phyloP scores from a whole-genome alignment of 306 rosid species.

The Begonia peltatifolia region DNA sequence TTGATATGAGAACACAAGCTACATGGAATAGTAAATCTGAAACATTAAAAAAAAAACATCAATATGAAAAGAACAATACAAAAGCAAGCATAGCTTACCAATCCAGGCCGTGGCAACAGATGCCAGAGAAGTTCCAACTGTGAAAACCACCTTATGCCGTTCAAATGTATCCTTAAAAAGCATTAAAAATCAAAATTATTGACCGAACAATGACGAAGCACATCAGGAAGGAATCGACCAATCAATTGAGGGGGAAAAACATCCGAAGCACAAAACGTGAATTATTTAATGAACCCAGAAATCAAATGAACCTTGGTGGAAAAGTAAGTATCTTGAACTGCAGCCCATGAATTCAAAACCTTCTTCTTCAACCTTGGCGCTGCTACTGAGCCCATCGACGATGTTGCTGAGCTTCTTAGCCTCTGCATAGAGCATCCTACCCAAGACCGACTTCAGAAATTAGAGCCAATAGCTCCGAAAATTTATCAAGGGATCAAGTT shows the following conservation, averaged over 20 bases:
- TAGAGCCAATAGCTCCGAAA: background rate
- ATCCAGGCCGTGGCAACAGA: slow-evolving; percentile 78
- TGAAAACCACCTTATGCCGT: slow-evolving; percentile 68
- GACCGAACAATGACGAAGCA: background rate
- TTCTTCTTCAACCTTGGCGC: slow-evolving; percentile 37
- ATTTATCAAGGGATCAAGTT: no score
- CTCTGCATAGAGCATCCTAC: slow-evolving; percentile 46
- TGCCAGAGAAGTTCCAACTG: slow-evolving; percentile 77
- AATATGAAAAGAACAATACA: background rate
- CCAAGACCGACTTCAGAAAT: slow-evolving; percentile 3
- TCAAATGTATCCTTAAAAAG: slow-evolving; percentile 56
- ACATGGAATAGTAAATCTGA: slow-evolving; percentile 1
- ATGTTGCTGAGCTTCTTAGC: slow-evolving; percentile 26
- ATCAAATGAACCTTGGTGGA: slow-evolving; percentile 45
- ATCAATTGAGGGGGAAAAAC: background rate
- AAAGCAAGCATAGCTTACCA: slow-evolving; percentile 32
- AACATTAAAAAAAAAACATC: background rate
- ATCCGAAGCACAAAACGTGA: background rate
- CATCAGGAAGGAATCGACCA: background rate
- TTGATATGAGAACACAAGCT: no score
- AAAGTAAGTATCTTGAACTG: slow-evolving; percentile 59
- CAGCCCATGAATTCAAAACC: slow-evolving; percentile 56
- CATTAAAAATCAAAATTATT: background rate
- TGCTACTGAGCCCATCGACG: slow-evolving; percentile 18
- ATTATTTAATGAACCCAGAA: background rate